Base-by-base conservation (phyloP, 2,329 filamentous ascomycete species). In the Stemphylium lycopersici region DNA sequence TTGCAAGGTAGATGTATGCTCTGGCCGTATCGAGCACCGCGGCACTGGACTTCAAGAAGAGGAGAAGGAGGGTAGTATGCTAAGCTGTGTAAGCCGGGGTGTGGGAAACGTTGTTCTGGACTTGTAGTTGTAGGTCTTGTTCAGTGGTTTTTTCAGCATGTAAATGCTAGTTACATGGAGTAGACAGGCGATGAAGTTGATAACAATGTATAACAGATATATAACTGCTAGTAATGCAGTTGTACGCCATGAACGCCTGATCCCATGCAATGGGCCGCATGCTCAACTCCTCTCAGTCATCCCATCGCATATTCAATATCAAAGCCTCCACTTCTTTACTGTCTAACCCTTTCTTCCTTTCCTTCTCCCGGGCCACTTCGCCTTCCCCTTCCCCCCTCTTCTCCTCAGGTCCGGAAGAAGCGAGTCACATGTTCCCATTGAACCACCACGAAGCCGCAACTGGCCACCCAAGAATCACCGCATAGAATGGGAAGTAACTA, bases 1-100 rank as follows among this genome's bases (percentile, higher is more conserved):
- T 6, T 80, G 78, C 60, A 71, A 63, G 41, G 74, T 80, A 1
- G 70, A 70, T 29, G 65, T 79, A 18, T 74, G 72, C 52, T 51
- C 48, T 2, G 78, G 78, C 7, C 61, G 68, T 26, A 67, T 79
- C 11, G 70, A 74, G 36, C 77, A 80, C 64, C 69, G 71, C 29
- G 78, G 77, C 2, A 76, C 68, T 2, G 74, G 67, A 12, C 58
- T 79, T 44, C 39, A 65, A 33, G 71, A 74, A 1, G 64, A 71
- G 10, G 74, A 79, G 51, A 77, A 75, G 55, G 56, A 55, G 5
- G 51, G n/a, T 0, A 63, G 60, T 29, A 72, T 78, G 71, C 47
- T 76, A 53, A 71, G 65, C 52, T 78, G 76, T 62, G 75, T 78
- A n/a, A 67, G 62, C 26, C 62, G 73, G 33, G 72, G 74, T 1